phyloP scores from a whole-genome alignment of 441 rosid genomes.

The Eruca vesicaria region DNA sequence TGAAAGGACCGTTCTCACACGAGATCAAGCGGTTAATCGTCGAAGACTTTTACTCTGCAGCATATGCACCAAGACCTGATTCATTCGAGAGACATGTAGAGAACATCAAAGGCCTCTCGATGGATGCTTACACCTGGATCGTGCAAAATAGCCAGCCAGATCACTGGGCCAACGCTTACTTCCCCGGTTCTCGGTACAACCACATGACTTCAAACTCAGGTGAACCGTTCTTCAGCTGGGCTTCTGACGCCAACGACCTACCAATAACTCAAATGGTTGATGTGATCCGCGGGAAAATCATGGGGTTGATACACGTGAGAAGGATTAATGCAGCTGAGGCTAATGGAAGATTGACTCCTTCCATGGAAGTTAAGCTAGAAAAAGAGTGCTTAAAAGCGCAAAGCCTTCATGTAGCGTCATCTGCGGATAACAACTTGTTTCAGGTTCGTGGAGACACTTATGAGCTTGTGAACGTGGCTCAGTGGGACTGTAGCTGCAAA shows the following conservation, averaged over 20 bases:
- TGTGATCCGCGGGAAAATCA: constrained; percentile 64
- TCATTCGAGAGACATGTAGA: constrained; percentile 59
- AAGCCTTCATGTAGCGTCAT: constrained; percentile 51
- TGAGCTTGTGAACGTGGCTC: constrained; percentile 69
- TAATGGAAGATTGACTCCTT: constrained; percentile 67
- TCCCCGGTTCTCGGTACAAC: constrained; percentile 81
- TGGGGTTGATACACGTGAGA: constrained; percentile 59
- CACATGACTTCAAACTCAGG: constrained; percentile 83
- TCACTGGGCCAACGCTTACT: constrained; percentile 87
- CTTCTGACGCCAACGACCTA: constrained; percentile 71
- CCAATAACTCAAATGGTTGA: constrained; percentile 95
- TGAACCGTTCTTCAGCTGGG: constrained; percentile 79
- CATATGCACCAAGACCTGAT: constrained; percentile 60
- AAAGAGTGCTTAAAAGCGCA: constrained; percentile 55
- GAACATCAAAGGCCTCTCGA: constrained; percentile 73
- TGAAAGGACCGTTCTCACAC: constrained; percentile 88
- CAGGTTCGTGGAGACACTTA: constrained; percentile 80
- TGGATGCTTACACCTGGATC: constrained; percentile 83
- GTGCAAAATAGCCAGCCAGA: constrained; percentile 69
- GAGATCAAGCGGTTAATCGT: constrained; percentile 76
- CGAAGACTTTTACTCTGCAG: constrained; percentile 74
- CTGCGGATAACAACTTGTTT: constrained; percentile 57
- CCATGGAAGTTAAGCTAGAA: constrained; percentile 76
- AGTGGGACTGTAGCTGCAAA: constrained; percentile 85
- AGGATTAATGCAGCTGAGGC: constrained; percentile 52